Conservation (phyloP, 2,329 filamentous ascomycete genomes). For the Fusarium cicatricum region DNA sequence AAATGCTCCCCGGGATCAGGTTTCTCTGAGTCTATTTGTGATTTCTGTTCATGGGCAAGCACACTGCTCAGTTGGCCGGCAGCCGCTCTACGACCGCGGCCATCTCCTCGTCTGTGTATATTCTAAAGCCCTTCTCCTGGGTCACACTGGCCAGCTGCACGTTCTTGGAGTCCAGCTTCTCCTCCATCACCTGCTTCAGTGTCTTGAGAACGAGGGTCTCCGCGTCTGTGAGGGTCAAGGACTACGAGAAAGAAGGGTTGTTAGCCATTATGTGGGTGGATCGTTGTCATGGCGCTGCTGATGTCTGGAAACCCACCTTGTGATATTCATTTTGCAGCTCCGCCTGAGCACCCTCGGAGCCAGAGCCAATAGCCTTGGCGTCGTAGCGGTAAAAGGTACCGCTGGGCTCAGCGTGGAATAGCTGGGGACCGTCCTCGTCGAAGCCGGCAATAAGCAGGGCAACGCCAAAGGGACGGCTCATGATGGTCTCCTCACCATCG, state of each 20-base stretch:
- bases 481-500: conserved; percentile 97
- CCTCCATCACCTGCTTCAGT: conserved; percentile 99
- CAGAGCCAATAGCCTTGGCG: conserved; percentile 97
- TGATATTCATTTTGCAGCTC: conserved; percentile 99
- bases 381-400: conserved; percentile 99
- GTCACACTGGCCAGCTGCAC: conserved; percentile 98
- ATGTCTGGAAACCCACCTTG: conserved; percentile 63
- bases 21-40: conserved; percentile 35
- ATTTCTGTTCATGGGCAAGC: conserved; percentile 32
- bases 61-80: conserved; percentile 64
- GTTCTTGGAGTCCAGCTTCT: conserved; percentile 99
- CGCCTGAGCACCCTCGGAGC: conserved; percentile 95
- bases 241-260: conserved; percentile 55
- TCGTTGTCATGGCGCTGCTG: neutral
- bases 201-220: conserved; percentile 97
- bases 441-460: conserved; percentile 95
- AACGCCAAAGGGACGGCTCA: conserved; percentile 97
- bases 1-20: conserved; percentile 18
- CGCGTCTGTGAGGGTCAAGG: conserved; percentile 88
- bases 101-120: conserved; percentile 99
- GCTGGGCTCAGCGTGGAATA: conserved; percentile 98
- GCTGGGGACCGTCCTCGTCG: conserved; percentile 94
- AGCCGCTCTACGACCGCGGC: conserved; percentile 87
- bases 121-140: conserved; percentile 96
- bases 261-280: neutral